Evolutionary conservation across 2,329 filamentous ascomycete genomes (phyloP).

Genomic region (Teratosphaeriaceae sp.): DNA sequence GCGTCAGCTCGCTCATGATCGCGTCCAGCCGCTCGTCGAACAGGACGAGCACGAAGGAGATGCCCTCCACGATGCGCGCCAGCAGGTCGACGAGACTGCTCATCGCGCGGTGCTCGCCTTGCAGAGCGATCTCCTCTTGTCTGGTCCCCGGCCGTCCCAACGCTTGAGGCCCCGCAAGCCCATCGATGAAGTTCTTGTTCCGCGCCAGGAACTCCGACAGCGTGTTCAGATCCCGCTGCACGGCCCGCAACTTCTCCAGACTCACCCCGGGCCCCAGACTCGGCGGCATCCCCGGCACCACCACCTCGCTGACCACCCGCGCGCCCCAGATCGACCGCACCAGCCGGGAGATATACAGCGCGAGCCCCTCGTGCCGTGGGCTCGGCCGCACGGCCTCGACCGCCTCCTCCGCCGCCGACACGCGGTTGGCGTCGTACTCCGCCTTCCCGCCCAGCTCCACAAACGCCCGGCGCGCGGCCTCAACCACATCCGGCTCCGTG

Average conservation of each 20-base stretch:
- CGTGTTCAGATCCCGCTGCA: conserved; percentile 75
- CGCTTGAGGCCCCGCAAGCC: conserved; percentile 83
- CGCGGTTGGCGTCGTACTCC: conserved; percentile 70
- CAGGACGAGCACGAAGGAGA: conserved; percentile 89
- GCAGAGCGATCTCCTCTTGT: conserved; percentile 84
- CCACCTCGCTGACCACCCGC: conserved; percentile 57
- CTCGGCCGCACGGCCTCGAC: conserved; percentile 83
- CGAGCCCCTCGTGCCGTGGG: conserved; percentile 80
- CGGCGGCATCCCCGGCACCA: conserved; percentile 53
- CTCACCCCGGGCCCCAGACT: conserved; percentile 61
- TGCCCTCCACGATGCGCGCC: conserved; percentile 87
- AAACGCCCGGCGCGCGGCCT: conserved; percentile 78
- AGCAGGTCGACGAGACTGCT: conserved; percentile 80
- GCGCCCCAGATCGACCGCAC: conserved; percentile 83
- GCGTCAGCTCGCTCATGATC: conserved; percentile 71
- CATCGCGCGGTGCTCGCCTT: conserved; percentile 89
- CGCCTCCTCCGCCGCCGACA: conserved; percentile 54
- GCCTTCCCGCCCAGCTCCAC: conserved; percentile 90
- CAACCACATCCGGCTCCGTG: conserved; percentile 77
- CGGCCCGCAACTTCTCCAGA: conserved; percentile 60
- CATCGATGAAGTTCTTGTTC: conserved; percentile 91
- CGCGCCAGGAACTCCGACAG: conserved; percentile 74
- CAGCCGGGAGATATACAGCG: conserved; percentile 81
- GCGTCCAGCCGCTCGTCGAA: conserved; percentile 92
- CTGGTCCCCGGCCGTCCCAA: conserved; percentile 70